phyloP scores from a whole-genome alignment of 108 stramenopile species.

The Cyclotella baltica region DNA sequence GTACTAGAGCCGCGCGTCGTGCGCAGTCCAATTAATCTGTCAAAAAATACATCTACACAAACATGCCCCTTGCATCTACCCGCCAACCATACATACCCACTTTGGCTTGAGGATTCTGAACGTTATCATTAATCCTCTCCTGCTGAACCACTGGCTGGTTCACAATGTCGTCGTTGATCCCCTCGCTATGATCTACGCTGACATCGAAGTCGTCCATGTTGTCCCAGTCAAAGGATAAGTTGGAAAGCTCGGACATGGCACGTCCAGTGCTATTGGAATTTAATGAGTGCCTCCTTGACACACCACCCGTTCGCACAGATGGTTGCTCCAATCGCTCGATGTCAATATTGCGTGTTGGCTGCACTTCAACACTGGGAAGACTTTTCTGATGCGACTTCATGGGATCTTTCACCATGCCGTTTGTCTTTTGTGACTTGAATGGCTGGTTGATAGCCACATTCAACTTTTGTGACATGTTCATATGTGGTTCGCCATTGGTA shows the following conservation, averaged over 20 bases:
- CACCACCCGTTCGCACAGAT: slow-evolving; percentile 41
- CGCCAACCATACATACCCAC: no score
- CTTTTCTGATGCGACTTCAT: no score
- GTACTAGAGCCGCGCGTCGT: no score
- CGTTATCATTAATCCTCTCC: no score
- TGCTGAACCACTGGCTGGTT: slow-evolving; percentile 26
- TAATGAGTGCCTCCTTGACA: slow-evolving; percentile 50
- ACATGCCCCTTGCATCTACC: no score
- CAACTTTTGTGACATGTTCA: no score
- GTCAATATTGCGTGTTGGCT: background rate
- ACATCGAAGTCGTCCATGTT: slow-evolving; percentile 93
- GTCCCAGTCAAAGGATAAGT: slow-evolving; percentile 89
- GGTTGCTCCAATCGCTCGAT: background rate
- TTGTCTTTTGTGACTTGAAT: no score
- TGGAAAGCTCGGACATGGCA: slow-evolving; percentile 89
- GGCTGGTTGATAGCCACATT: no score
- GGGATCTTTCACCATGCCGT: no score
- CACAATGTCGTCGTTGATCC: slow-evolving; percentile 79
- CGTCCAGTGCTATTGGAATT: slow-evolving; percentile 75
- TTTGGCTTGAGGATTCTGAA: no score
- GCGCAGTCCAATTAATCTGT: no score
- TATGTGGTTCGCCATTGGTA: slow-evolving; percentile 6
- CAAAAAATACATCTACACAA: no score
- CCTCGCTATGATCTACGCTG: slow-evolving; percentile 87
- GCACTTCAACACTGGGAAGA: slow-evolving; percentile 2